Base-by-base conservation (phyloP, 768 basidiomycete genomes). In the Lepiota brunneoincarnata region DNA sequence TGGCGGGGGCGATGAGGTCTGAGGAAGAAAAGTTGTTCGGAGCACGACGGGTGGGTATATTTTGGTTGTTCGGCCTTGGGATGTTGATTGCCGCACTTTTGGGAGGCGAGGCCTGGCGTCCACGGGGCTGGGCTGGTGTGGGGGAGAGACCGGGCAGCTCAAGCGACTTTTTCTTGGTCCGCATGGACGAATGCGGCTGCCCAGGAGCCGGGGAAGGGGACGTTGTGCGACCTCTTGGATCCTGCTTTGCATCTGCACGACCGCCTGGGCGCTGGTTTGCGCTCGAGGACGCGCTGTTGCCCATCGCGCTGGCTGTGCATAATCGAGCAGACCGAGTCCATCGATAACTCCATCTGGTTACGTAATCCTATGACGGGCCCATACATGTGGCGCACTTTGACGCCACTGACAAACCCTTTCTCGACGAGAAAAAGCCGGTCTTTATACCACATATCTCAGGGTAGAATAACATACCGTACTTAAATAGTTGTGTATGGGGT, bases 111-210 rank as follows among this genome's bases (percentile, higher is more conserved):
- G 58, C 49, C 49, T 59, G 49, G 51, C 55, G 47, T 35, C 55
- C 55, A 38, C 49, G 57, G 46, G 47, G 47, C 46, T 47, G 55
- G 50, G 37, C 10, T 11, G 57, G 26, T 2, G 66, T 59, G n/a
- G 67, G 70, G 15, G 72, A 75, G 34, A 91, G 82, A 73, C 89
- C 88, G 49, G 88, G 88, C 21, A 91, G 76, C 65, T 91, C 86
- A 17, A 91, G 80, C 0, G 85, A 87, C 64, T 77, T 82, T 70
- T 87, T 88, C 75, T 85, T 89, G 18, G 75, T 73, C 37, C 84
- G 75, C 54, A 89, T 70, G 40, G 86, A 86, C 28, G 75, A 73
- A 66, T 87, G 85, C 0, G 83, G 75, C 37, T 63, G 69, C 37
- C 69, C 67, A 17, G 70, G 68, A n/a, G 64, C 53, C 1, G 80